Conservation (phyloP, 768 basidiomycete genomes). For the Phaffia australis region DNA sequence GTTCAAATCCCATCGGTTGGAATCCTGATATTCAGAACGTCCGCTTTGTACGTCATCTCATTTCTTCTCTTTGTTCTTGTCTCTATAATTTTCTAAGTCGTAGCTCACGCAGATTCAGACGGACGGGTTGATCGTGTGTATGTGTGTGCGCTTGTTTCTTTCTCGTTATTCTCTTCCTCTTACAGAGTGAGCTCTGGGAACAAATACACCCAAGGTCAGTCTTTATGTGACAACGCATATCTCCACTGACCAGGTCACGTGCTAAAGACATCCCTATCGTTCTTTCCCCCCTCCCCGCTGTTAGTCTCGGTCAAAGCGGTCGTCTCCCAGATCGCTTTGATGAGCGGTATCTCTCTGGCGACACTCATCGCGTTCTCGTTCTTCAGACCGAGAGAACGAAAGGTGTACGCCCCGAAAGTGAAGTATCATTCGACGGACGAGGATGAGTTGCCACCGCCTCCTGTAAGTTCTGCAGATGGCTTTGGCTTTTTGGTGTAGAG, state of each 20-base stretch:
- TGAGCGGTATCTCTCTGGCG: constrained; percentile 37
- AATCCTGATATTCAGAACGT: no score
- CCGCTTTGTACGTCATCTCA: no score
- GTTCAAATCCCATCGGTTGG: no score
- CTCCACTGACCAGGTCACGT: not conserved
- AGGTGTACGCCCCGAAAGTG: constrained; percentile 61
- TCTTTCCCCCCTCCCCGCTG: not conserved
- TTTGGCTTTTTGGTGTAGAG: not conserved
- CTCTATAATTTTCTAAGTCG: no score
- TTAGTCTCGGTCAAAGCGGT: constrained; percentile 19
- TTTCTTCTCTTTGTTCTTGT: no score
- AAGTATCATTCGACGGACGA: constrained; percentile 17
- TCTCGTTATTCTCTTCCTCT: no score
- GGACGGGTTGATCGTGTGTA: no score
- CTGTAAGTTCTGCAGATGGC: constrained; percentile 13
- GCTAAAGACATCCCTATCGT: not conserved
- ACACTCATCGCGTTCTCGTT: constrained; percentile 55
- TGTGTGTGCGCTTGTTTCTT: no score
- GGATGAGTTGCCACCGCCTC: constrained; percentile 53
- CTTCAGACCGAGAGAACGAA: constrained; percentile 71
- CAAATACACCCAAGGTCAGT: no score
- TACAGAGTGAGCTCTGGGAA: no score
- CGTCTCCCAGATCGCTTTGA: constrained; percentile 36
- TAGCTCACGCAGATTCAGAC: no score
- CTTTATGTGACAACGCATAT: no score